Evolutionary conservation across 2,329 filamentous ascomycete species (phyloP), one percentile per base, ranked within the genome.

Genomic region (Ophiosphaerella herpotricha): DNA sequence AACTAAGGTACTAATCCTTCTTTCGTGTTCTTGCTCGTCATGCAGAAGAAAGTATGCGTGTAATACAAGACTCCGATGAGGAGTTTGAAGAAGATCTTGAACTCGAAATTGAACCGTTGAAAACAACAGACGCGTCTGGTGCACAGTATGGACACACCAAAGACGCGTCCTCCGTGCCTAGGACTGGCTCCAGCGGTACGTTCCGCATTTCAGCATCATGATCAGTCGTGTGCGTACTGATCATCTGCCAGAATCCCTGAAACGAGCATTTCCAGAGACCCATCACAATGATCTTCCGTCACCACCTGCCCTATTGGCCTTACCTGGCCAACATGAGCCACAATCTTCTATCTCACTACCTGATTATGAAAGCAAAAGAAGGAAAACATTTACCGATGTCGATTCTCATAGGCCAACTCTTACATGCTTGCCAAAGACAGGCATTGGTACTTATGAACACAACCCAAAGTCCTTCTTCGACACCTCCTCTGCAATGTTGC

Each of bases 11-110:
- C 18, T 21, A 21, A 21, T 21, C 18, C 18, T 21, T 21, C 18
- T 21, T 26, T 16, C 34, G 16, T 23, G 14, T 31, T 13, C 4
- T n/a, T 11, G 2, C 18, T 18, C 16, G 37, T 37, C 39, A 48
- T 60, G 48, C 52, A 44, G 24, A 33, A 38, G 33, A 29, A 65
- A 65, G 56, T 48, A 57, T 64, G 50, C 61, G 68, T 14, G 58
- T 71, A 16, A 67, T 74, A 23, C 68, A 71, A 43, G 71, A 74
- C 44, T 74, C 71, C 2, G 70, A 74, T 45, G 71, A 72, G 18
- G 71, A 71, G 37, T 51, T 64, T 8, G 67, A 71, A n/a, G 68
- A 70, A 3, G 67, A 67, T 33, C 47, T 69, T 13, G 64, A 58
- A 23, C 32, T 36, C 35, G 52, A 52, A n/a, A 38, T 43, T 12